Conservation (phyloP, 1,139 yeast species). For the Taphrina sp. region DNA sequence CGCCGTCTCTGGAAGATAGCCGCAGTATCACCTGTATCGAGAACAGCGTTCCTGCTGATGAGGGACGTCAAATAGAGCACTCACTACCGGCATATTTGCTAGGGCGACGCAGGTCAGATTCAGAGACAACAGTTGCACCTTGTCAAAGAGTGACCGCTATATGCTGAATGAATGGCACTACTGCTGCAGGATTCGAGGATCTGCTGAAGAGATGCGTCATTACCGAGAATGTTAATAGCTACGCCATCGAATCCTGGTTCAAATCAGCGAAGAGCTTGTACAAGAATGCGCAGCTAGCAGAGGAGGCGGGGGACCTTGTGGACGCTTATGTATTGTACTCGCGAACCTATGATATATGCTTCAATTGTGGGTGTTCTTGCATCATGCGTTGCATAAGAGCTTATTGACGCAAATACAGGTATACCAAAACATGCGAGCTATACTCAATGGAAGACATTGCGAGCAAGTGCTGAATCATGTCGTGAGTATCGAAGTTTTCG, state of each 20-base stretch:
- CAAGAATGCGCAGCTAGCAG: conserved; percentile 19
- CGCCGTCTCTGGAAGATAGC: too few relatives aligned
- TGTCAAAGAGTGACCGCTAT: too few relatives aligned
- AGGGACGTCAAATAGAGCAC: too few relatives aligned
- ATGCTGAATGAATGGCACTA: conserved; percentile 22
- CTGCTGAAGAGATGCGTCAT: conserved; percentile 16
- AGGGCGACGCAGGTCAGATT: too few relatives aligned
- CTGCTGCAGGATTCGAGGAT: conserved; percentile 10
- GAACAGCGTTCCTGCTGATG: too few relatives aligned
- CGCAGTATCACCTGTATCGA: too few relatives aligned
- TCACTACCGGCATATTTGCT: too few relatives aligned
- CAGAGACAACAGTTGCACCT: too few relatives aligned
- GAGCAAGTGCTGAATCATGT: background rate
- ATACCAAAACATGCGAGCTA: conserved; percentile 16
- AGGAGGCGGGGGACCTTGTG: conserved; percentile 15
- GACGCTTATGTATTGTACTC: conserved; percentile 25
- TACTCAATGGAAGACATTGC: conserved; percentile 7
- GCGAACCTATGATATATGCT: conserved; percentile 23
- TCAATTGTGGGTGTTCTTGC: conserved; percentile 1
- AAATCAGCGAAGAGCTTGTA: conserved; percentile 26
- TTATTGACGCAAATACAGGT: too few relatives aligned
- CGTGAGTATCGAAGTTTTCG: conserved; percentile 4
- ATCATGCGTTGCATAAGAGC: background rate
- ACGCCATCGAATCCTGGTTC: conserved; percentile 23
- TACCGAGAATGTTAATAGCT: conserved; percentile 8